These are phyloP conservation scores for Taxillus chinensis DNA, from an alignment of 164 flowering plant genomes.

Conservation along the genomic window DNA sequence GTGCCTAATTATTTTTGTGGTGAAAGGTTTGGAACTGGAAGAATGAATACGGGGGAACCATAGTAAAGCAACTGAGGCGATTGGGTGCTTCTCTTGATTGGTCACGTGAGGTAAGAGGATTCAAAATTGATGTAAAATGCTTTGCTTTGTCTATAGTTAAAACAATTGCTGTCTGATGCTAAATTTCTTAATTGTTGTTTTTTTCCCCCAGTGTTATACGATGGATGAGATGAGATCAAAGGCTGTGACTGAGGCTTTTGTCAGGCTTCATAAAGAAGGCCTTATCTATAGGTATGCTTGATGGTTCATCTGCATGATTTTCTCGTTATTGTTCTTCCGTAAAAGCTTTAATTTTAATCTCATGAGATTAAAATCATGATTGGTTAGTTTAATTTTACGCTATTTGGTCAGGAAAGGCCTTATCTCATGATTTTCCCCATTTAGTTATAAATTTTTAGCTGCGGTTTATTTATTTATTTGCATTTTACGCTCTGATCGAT, in stretches of 20 bases:
- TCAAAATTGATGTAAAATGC: too few relatives aligned
- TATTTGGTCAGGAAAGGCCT: too few relatives aligned
- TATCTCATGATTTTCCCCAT: too few relatives aligned
- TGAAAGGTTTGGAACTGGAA: constrained; percentile 97
- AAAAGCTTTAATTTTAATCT: not conserved
- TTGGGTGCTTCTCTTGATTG: constrained; percentile 97
- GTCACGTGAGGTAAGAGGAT: constrained; percentile 77
- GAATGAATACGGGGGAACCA: constrained; percentile 74
- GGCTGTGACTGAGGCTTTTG: constrained; percentile 97
- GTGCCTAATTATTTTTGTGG: constrained; percentile 5
- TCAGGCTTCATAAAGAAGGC: constrained; percentile 59
- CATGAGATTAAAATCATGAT: too few relatives aligned
- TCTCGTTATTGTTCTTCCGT: not conserved
- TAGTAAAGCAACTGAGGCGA: constrained; percentile 66
- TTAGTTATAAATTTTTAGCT: too few relatives aligned
- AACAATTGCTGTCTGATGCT: too few relatives aligned
- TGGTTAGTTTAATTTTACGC: too few relatives aligned
- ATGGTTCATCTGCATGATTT: not conserved
- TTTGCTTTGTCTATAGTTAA: not conserved
- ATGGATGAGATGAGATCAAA: constrained; percentile 87
- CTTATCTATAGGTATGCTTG: constrained; percentile 79
- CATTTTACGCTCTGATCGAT: not conserved
- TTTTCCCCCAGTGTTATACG: constrained; percentile 61
- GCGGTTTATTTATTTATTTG: not conserved
- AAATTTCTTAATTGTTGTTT: not conserved